Conservation (phyloP, 2,329 filamentous ascomycete species). For the Neofusicoccum parvum region DNA sequence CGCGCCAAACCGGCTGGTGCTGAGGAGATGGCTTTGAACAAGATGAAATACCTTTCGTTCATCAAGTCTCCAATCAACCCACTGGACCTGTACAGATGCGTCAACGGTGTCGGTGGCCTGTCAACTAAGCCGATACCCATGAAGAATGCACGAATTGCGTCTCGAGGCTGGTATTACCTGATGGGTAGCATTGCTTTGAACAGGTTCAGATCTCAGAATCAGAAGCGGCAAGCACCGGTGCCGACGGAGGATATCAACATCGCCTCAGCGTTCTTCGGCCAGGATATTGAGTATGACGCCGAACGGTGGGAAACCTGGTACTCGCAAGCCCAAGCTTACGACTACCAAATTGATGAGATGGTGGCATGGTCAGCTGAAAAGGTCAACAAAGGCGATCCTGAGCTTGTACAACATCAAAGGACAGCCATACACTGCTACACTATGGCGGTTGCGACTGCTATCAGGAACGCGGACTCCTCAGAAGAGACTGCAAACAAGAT, state of each 20-base stretch:
- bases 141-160: slow-evolving; percentile 70
- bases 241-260: slow-evolving; percentile 84
- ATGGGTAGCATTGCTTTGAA: slow-evolving; percentile 85
- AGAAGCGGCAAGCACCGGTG: slow-evolving; percentile 76
- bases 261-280: slow-evolving; percentile 75
- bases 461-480: slow-evolving; percentile 57
- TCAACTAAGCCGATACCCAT: slow-evolving; percentile 53
- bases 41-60: slow-evolving; percentile 78
- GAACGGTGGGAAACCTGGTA: slow-evolving; percentile 92
- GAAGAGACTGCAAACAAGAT: slow-evolving; percentile 59
- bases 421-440: slow-evolving; percentile 78
- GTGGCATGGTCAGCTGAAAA: slow-evolving; percentile 90
- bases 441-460: slow-evolving; percentile 67
- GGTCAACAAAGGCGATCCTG: slow-evolving; percentile 78
- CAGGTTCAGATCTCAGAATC: slow-evolving; percentile 79
- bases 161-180: slow-evolving; percentile 88
- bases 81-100: slow-evolving; percentile 74
- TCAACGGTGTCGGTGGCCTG: slow-evolving; percentile 69
- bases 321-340: slow-evolving; percentile 81
- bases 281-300: slow-evolving; percentile 80
- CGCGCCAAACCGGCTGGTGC: slow-evolving; percentile 65
- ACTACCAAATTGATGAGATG: slow-evolving; percentile 83
- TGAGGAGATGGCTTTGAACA: slow-evolving; percentile 82
- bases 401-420: slow-evolving; percentile 75
- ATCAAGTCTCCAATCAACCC: slow-evolving; percentile 85